A percentile compares a stretch with the other conserved stretches of the same genome.
phyloP scores from a whole-genome alignment of 257 asterid species.

The Sherardia arvensis region DNA sequence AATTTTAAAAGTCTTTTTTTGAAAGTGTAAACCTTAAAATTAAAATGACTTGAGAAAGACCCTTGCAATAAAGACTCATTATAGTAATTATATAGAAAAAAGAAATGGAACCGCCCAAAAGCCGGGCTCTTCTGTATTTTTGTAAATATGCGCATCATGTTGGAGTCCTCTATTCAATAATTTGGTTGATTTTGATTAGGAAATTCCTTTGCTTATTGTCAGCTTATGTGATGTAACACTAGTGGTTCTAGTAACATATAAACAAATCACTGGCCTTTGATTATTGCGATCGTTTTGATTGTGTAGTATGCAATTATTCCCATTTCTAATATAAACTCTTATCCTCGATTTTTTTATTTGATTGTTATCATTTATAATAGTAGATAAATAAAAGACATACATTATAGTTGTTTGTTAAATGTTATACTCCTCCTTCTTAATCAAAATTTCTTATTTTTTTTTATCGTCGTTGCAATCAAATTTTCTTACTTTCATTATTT shows the following conservation, averaged over 20 bases:
- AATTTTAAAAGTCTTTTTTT: too few species aligned
- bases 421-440: too few species aligned
- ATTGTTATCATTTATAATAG: too few species aligned
- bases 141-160: not conserved
- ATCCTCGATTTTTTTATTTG: too few species aligned
- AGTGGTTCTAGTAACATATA: not conserved
- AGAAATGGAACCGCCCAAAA: slow-evolving; percentile 5
- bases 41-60: not conserved
- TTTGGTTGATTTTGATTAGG: not conserved
- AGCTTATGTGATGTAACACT: not conserved
- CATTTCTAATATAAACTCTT: too few species aligned
- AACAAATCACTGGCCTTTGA: not conserved
- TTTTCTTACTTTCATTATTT: too few species aligned
- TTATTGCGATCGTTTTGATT: not conserved
- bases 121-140: not conserved
- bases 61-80: not conserved
- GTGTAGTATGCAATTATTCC: not conserved
- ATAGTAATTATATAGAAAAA: not conserved
- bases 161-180: slow-evolving; percentile 2
- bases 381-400: too few species aligned
- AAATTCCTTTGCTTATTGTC: slow-evolving; percentile 4
- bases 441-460: too few species aligned
- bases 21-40: not conserved
- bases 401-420: too few species aligned
- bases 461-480: too few species aligned